phyloP scores from a whole-genome alignment of 192 early-diverging fungal species.

The Kickxella alabastrina region DNA sequence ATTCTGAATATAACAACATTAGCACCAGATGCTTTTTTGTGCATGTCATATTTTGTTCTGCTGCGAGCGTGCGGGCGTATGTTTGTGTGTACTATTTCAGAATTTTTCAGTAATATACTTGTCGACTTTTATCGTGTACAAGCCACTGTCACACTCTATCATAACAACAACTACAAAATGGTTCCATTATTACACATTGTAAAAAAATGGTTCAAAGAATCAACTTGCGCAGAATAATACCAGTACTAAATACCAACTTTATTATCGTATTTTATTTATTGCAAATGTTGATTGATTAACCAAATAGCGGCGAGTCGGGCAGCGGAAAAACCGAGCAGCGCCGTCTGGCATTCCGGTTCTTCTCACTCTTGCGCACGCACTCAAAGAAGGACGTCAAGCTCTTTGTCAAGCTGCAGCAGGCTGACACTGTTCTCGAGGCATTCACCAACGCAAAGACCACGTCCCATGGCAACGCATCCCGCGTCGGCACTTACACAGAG shows the following conservation, averaged over 20 bases:
- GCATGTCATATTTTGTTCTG: too few relatives aligned
- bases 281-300: too few relatives aligned
- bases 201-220: slow-evolving; percentile 55
- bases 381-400: slow-evolving; percentile 77
- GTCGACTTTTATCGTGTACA: too few relatives aligned
- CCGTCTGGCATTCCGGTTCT: slow-evolving; percentile 58
- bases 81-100: too few relatives aligned
- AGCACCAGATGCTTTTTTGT: too few relatives aligned
- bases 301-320: slow-evolving; percentile 69
- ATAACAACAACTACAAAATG: too few relatives aligned
- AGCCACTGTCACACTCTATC: too few relatives aligned
- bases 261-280: slow-evolving; percentile 59
- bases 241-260: slow-evolving; percentile 52
- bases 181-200: too few relatives aligned
- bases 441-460: slow-evolving; percentile 71
- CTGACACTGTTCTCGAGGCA: slow-evolving; percentile 72
- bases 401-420: slow-evolving; percentile 61
- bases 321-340: slow-evolving; percentile 78
- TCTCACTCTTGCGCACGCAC: slow-evolving; percentile 63
- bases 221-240: slow-evolving; percentile 4
- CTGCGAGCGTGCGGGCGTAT: too few relatives aligned
- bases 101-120: too few relatives aligned
- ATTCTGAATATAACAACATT: too few relatives aligned
- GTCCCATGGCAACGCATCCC: slow-evolving; percentile 67
- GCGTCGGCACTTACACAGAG: slow-evolving; percentile 83